A percentile compares a stretch with the other conserved stretches of the same genome.
These are phyloP conservation scores for Phytophthora hybrid DNA, from an alignment of 352 stramenopile genomes.

Conservation along the genomic window DNA sequence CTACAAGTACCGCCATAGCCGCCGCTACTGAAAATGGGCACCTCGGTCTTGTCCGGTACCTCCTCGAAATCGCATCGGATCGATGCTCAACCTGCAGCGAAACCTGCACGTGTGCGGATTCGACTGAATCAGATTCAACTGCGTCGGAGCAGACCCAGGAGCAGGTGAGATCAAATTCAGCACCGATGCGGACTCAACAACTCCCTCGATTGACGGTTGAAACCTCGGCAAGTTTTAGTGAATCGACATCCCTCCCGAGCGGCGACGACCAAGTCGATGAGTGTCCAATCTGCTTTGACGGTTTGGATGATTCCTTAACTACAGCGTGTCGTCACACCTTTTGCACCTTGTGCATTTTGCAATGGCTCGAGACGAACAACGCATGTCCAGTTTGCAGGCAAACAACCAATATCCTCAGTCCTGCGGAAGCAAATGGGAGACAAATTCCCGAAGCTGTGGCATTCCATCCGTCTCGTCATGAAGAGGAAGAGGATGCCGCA, in stretches of 20 bases:
- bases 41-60: not conserved
- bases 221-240: not conserved
- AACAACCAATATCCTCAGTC: not conserved
- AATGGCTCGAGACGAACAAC: not conserved
- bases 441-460: not conserved
- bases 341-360: not conserved
- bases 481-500: not conserved
- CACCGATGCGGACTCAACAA: not conserved
- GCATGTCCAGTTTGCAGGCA: not conserved
- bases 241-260: not conserved
- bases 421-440: not conserved
- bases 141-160: not conserved
- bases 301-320: not conserved
- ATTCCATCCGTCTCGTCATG: not conserved
- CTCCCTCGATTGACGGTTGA: not conserved
- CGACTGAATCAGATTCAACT: not conserved
- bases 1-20: not conserved
- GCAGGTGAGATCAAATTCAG: not conserved
- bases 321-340: not conserved
- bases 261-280: not conserved
- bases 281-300: not conserved
- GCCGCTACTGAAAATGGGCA: not conserved
- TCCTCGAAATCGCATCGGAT: not conserved
- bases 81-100: not conserved
- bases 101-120: not conserved